These are phyloP conservation scores for Rhododendron ferrugineum DNA, from an alignment of 148 eudicot genomes.

Conservation along the genomic window DNA sequence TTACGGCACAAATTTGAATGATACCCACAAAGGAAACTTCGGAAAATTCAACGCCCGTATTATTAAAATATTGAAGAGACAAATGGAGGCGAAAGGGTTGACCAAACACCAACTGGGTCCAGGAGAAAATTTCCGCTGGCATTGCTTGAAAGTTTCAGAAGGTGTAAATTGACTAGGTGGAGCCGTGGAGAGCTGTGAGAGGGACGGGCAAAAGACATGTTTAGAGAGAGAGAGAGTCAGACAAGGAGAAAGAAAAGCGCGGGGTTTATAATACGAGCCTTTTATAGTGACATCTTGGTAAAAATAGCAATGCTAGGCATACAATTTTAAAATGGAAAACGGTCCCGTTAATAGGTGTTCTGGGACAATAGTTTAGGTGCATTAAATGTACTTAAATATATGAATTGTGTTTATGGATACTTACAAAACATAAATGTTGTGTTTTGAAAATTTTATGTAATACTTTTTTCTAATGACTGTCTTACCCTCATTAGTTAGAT, in stretches of 20 bases:
- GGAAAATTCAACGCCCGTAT: background rate
- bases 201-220: background rate
- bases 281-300: too few species aligned
- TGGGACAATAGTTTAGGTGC: too few species aligned
- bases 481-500: too few species aligned
- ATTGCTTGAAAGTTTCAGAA: background rate
- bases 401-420: too few species aligned
- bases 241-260: background rate
- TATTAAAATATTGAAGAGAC: background rate
- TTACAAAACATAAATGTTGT: too few species aligned
- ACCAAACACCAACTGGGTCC: background rate
- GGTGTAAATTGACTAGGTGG: background rate
- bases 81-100: background rate
- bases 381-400: too few species aligned
- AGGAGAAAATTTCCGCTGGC: background rate
- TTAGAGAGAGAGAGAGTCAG: background rate
- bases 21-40: background rate
- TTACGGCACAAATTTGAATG: background rate
- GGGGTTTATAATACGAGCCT: background rate
- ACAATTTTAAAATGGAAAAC: too few species aligned
- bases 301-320: too few species aligned
- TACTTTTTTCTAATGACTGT: too few species aligned
- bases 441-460: too few species aligned
- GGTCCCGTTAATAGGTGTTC: too few species aligned
- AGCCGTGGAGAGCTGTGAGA: background rate